These are phyloP conservation scores for Sophora flavescens DNA, from an alignment of 306 rosid species.

Conservation along the genomic window DNA sequence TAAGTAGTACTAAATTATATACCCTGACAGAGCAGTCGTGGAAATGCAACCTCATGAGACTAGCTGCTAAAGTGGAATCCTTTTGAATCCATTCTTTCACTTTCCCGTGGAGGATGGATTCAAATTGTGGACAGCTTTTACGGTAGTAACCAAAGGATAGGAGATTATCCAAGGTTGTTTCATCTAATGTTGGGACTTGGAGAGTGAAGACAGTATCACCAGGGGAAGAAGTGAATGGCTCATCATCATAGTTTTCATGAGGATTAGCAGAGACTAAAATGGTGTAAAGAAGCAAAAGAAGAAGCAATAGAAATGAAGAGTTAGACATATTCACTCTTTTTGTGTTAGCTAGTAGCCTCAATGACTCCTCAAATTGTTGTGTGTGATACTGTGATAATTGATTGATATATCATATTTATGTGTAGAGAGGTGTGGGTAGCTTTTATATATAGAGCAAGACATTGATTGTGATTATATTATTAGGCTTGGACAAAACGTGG, in stretches of 20 bases:
- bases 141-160: conserved; percentile 64
- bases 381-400: neutral
- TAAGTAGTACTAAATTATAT: neutral
- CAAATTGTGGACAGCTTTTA: conserved; percentile 69
- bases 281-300: conserved; percentile 48
- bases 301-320: conserved; percentile 39
- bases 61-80: conserved; percentile 69
- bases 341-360: neutral
- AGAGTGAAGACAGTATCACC: conserved; percentile 49
- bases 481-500: conserved; percentile 45
- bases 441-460: conserved; percentile 31
- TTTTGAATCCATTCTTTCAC: conserved; percentile 59
- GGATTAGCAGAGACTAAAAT: conserved; percentile 47
- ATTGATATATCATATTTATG: neutral
- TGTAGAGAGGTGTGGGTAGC: neutral
- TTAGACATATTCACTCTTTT: conserved; percentile 30
- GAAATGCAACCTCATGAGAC: conserved; percentile 82
- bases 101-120: conserved; percentile 62
- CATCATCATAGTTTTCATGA: conserved; percentile 27
- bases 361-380: neutral
- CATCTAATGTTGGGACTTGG: conserved; percentile 55
- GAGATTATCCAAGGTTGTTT: conserved; percentile 51
- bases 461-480: conserved; percentile 45
- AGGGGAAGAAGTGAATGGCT: conserved; percentile 2
- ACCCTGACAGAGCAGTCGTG: conserved; percentile 88